Base-by-base conservation (phyloP, 164 flowering plant species). In the Amborella trichopoda region DNA sequence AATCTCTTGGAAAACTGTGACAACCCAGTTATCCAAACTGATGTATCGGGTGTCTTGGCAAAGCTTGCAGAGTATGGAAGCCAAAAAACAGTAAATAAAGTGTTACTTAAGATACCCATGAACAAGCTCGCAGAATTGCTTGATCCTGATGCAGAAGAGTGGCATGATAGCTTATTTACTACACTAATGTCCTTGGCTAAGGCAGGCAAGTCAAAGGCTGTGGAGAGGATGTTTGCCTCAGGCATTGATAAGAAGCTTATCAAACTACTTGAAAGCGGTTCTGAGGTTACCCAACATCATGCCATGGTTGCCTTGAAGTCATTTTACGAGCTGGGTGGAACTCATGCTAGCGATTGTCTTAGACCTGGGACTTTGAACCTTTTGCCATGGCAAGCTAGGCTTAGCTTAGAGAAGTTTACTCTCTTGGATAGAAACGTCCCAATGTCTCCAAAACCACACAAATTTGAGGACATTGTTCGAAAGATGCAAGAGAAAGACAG, bases 381-480 rank as follows among this genome's bases (percentile, higher is more conserved):
- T 40, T 38, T 72, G 64, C 77, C 77, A 41, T 72, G 77, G 77
- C 69, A 69, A 16, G 74, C 60, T 1, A 72, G 71, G 64, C 58
- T 54, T 44, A 56, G 53, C 56, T 50, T 72, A 63, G 73, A 68
- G 42, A 63, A 52, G 40, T 68, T 62, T 55, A 58, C 52, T 38
- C 36, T 55, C 25, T 41, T 55, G 2, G 74, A 72, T 5, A 22
- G 25, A 27, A 55, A 41, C 40, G 41, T 49, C 28, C 20, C 60
- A 32, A 26, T 17, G n/a, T 61, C 55, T 11, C 72, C 68, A 23
- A 69, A 59, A 48, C 63, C 55, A 6, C 71, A 66, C 42, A 45
- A 57, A 17, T 66, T 66, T 54, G 68, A 61, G 57, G 68, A 64
- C 46, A 56, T 69, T 32, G 44, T 73, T 28, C 66, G 51, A 24